Conservation (phyloP, 345 rosid species). For the Linum usitatissimum region DNA sequence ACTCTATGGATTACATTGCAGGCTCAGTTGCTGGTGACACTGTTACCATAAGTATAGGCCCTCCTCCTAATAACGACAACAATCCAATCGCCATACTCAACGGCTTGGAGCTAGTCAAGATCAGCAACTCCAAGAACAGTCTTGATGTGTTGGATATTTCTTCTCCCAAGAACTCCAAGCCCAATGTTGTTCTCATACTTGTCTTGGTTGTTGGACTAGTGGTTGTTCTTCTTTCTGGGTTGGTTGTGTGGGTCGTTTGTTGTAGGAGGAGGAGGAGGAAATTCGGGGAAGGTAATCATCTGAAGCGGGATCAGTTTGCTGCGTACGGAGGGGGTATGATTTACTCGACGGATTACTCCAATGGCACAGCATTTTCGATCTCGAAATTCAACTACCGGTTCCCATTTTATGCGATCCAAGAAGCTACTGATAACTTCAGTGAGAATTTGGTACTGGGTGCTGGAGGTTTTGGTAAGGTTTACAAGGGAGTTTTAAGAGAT, state of each 20-base stretch:
- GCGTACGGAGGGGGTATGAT: not conserved
- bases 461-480: constrained; percentile 17
- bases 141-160: not conserved
- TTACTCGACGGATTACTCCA: not conserved
- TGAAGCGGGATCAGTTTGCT: not conserved
- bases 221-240: not conserved
- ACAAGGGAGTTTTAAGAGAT: constrained; percentile 9
- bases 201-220: not conserved
- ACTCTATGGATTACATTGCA: constrained; percentile 45
- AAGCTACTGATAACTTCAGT: constrained; percentile 14
- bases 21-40: constrained; percentile 13
- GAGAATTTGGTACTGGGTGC: constrained; percentile 13
- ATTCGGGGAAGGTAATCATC: not conserved
- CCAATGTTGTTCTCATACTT: not conserved
- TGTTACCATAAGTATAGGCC: constrained; percentile 52
- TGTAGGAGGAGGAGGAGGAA: not conserved
- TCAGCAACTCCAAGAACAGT: constrained; percentile 6
- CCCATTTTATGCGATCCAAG: constrained; percentile 14
- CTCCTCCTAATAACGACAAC: constrained; percentile 23
- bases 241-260: not conserved
- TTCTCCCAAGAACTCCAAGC: not conserved
- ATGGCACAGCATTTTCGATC: not conserved
- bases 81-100: not conserved
- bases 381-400: constrained; percentile 13
- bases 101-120: constrained; percentile 1